Evolutionary conservation across 1,284 basidiomycete genomes (phyloP), one percentile per base, ranked within the genome.

Genomic region (Pseudozyma thailandica): DNA sequence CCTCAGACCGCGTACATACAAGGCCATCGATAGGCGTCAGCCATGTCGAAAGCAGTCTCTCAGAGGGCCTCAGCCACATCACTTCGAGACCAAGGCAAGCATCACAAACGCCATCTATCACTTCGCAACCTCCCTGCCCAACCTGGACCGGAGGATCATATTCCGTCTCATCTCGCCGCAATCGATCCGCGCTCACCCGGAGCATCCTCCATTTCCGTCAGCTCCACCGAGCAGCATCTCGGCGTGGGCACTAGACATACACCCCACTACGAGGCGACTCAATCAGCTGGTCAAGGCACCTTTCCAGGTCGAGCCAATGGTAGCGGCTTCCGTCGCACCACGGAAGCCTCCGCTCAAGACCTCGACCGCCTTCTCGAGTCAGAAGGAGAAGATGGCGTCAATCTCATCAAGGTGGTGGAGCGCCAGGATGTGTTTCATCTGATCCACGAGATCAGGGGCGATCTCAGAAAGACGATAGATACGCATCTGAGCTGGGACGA

Each of bases 401-500:
- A 75, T 30, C 44, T 72, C 28, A 66, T 72, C 60, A 64, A 60
- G 21, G 51, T 68, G 16, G 69, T 75, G 20, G 64, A 72, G 54
- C 62, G 59, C 7, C 64, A 69, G 20, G 57, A 72, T 25, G 72
- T 78, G 9, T 79, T 74, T 23, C 77, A 77, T 20, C 44, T 78
- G 18, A 57, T 78, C 42, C 77, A 79, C 15, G 38, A 53, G 39
- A 70, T 79, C 31, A 62, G 75, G 13, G 20, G 47, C 8, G 74
- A 78, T 37, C 46, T 79, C 26, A 47, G 66, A 38, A 61, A 53
- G 28, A 78, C 72, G 39, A 79, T 79, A 50, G 77, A 78, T 50
- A 76, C 77, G 2, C 64, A 71, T 46, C 72, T 79, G 30, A 61
- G 72, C 50, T 78, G 74, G 76, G 74, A 78, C 27, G 73, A 79